A percentile compares a stretch with the other conserved stretches of the same genome.
Evolutionary conservation across 2,329 filamentous ascomycete genomes (phyloP).

Genomic region (Ascochyta pisi): DNA sequence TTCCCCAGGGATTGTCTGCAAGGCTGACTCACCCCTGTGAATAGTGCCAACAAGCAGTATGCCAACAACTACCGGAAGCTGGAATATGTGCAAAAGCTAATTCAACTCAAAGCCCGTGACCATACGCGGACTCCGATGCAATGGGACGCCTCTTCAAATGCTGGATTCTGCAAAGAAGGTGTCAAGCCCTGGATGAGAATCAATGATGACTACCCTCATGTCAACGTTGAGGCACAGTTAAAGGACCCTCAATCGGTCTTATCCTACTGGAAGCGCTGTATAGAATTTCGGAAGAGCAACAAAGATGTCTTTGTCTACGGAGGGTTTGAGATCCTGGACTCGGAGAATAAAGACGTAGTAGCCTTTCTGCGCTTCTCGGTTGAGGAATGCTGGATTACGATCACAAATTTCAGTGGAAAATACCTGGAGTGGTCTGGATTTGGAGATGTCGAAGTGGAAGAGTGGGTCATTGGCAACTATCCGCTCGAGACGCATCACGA

Average conservation of each 20-base stretch:
- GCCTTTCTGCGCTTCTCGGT: background rate
- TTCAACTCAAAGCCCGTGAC: slow-evolving; percentile 1
- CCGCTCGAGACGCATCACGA: background rate
- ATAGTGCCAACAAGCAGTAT: background rate
- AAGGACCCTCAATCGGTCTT: background rate
- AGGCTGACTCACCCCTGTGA: background rate
- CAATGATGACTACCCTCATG: background rate
- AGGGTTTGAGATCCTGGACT: background rate
- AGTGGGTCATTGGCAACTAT: slow-evolving; percentile 1
- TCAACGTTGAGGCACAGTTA: background rate
- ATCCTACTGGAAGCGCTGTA: background rate
- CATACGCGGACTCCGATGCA: background rate
- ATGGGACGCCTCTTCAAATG: background rate
- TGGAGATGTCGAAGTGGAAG: background rate
- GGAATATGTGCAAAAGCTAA: background rate
- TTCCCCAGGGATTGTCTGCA: background rate
- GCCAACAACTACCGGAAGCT: slow-evolving; percentile 1
- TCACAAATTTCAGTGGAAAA: background rate
- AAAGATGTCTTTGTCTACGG: slow-evolving; percentile 1
- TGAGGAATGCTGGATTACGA: background rate
- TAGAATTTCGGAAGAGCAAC: background rate
- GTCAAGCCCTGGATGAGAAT: slow-evolving; percentile 1
- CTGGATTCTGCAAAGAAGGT: background rate
- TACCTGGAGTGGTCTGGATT: background rate
- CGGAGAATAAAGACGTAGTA: background rate